These are phyloP conservation scores for Pyrus betulifolia DNA, from an alignment of 306 rosid species.

Conservation along the genomic window DNA sequence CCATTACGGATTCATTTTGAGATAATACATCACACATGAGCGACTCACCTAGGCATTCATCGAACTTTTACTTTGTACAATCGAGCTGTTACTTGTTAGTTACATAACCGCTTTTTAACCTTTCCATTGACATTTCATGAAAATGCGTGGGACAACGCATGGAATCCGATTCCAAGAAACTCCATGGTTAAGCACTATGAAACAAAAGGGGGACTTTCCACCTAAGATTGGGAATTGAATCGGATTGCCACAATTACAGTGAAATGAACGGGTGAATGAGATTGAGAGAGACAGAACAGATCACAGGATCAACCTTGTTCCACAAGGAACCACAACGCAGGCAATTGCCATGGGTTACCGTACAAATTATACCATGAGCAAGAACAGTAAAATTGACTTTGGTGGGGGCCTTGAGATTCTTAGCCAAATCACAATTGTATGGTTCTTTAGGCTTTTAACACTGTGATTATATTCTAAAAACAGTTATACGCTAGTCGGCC, in stretches of 20 bases:
- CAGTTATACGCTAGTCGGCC: no score
- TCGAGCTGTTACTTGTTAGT: background rate
- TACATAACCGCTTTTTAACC: background rate
- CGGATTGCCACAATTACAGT: background rate
- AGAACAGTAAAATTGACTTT: background rate
- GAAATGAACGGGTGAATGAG: background rate
- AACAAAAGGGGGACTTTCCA: conserved; percentile 5
- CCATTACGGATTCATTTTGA: no score
- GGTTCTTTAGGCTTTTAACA: background rate
- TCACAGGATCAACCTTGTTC: background rate
- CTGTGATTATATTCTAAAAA: no score
- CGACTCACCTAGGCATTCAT: no score
- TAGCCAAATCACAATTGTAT: background rate
- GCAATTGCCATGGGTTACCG: background rate
- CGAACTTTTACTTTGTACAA: background rate
- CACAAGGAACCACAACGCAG: background rate
- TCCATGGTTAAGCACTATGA: background rate
- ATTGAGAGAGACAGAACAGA: background rate
- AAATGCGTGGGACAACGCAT: background rate
- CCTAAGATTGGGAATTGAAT: background rate
- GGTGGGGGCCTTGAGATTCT: background rate
- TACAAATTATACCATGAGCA: background rate
- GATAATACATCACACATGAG: no score
- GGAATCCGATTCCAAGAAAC: conserved; percentile 1
- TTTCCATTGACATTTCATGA: background rate